A percentile compares a stretch with the other conserved stretches of the same genome.
Evolutionary conservation across 305 asterid genomes (phyloP).

Genomic region (Stenogyne calaminthoides): DNA sequence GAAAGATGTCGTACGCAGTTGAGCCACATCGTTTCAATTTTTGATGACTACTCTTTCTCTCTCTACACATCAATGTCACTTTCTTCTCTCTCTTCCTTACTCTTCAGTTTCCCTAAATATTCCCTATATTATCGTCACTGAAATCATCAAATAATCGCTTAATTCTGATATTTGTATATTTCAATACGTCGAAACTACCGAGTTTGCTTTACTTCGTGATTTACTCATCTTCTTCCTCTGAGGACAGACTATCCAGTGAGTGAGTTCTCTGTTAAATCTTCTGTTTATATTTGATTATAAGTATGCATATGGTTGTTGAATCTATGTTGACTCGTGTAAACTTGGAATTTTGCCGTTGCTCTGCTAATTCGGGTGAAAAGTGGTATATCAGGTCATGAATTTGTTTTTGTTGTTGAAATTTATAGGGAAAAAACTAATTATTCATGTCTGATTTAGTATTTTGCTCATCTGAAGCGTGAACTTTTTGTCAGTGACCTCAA

Average conservation of each 20-base stretch:
- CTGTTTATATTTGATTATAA: not conserved
- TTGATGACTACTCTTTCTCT: slow-evolving; percentile 29
- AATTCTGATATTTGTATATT: not conserved
- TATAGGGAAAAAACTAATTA: not conserved
- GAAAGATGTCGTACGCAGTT: slow-evolving; percentile 26
- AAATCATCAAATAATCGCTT: slow-evolving; percentile 23
- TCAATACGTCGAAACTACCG: slow-evolving; percentile 38
- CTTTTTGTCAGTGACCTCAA: not conserved
- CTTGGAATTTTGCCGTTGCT: not conserved
- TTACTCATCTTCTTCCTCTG: slow-evolving; percentile 26
- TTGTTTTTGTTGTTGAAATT: not conserved
- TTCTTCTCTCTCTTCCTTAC: slow-evolving; percentile 15
- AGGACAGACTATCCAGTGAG: slow-evolving; percentile 27
- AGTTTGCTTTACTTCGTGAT: not conserved
- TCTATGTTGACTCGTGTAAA: slow-evolving; percentile 8
- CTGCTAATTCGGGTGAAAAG: slow-evolving; percentile 1
- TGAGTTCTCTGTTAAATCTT: slow-evolving; percentile 25
- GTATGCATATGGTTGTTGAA: not conserved
- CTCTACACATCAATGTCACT: not conserved
- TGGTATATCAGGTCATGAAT: not conserved
- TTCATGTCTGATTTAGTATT: not conserved
- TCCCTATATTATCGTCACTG: slow-evolving; percentile 7
- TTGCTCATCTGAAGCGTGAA: slow-evolving; percentile 2
- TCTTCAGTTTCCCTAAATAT: not conserved
- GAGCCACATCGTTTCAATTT: slow-evolving; percentile 36